Percentiles rank a stretch among this genome's conserved stretches.
phyloP scores from a whole-genome alignment of 805 yeast species.

The Metschnikowia similis region DNA sequence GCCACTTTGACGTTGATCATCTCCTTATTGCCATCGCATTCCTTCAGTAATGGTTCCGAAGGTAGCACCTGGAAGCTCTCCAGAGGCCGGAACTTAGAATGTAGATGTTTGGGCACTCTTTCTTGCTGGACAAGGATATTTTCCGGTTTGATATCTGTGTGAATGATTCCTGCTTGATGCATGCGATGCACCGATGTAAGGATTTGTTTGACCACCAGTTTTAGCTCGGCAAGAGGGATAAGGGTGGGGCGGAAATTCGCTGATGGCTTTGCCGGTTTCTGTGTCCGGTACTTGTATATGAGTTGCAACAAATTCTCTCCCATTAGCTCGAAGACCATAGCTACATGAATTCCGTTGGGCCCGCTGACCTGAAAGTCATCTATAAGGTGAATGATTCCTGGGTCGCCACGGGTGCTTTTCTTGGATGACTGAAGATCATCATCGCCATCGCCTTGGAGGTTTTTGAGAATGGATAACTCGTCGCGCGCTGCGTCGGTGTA shows the following conservation, averaged over 20 bases:
- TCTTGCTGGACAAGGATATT: slow-evolving; percentile 35
- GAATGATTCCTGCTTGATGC: slow-evolving; percentile 72
- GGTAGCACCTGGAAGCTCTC: slow-evolving; percentile 14
- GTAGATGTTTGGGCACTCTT: not conserved
- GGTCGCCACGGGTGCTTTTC: not conserved
- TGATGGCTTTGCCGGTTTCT: not conserved
- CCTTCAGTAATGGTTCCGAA: slow-evolving; percentile 10
- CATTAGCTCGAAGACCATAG: slow-evolving; percentile 95
- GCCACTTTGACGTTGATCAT: slow-evolving; percentile 64
- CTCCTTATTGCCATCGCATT: not conserved
- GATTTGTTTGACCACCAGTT: slow-evolving; percentile 77
- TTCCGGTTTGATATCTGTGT: slow-evolving; percentile 72
- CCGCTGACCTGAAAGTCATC: slow-evolving; percentile 87
- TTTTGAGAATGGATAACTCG: slow-evolving; percentile 74
- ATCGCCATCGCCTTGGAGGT: slow-evolving; percentile 54
- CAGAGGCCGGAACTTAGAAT: not conserved
- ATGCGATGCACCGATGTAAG: slow-evolving; percentile 67
- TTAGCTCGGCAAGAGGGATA: slow-evolving; percentile 68
- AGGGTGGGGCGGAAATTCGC: slow-evolving; percentile 4
- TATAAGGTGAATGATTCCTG: slow-evolving; percentile 68
- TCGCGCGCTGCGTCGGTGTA: slow-evolving; percentile 94
- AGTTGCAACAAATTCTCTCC: slow-evolving; percentile 90
- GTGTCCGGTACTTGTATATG: slow-evolving; percentile 72
- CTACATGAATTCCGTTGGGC: slow-evolving; percentile 87
- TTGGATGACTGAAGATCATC: not conserved